These are phyloP conservation scores for Ganoderma meredithae DNA, from an alignment of 1,284 basidiomycete genomes.

Conservation along the genomic window DNA sequence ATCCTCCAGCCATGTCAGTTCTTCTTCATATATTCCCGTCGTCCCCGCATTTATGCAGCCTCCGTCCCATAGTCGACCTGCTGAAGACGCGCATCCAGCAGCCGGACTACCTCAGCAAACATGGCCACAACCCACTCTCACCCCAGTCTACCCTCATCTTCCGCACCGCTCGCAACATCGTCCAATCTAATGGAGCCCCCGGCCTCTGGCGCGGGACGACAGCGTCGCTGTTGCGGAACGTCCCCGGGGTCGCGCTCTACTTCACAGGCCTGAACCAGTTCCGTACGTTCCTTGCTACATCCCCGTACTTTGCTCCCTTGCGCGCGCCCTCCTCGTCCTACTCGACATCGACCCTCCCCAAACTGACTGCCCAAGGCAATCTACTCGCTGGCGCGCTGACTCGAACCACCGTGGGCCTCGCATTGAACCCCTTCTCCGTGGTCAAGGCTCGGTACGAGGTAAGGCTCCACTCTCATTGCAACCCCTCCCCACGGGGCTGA, in stretches of 20 bases:
- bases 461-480: slow-evolving; percentile 36
- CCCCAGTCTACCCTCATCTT: slow-evolving; percentile 46
- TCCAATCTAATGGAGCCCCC: slow-evolving; percentile 64
- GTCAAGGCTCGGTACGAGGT: slow-evolving; percentile 97
- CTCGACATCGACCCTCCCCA: slow-evolving; percentile 71
- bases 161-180: slow-evolving; percentile 62
- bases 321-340: slow-evolving; percentile 38
- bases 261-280: slow-evolving; percentile 88
- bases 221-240: slow-evolving; percentile 85
- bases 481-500: background rate
- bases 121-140: slow-evolving; percentile 43
- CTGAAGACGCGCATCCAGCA: slow-evolving; percentile 91
- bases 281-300: slow-evolving; percentile 73
- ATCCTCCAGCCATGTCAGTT: slow-evolving; percentile 79
- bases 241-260: slow-evolving; percentile 93
- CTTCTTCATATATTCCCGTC: background rate
- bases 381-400: slow-evolving; percentile 89
- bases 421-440: slow-evolving; percentile 93
- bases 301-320: slow-evolving; percentile 63
- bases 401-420: slow-evolving; percentile 85
- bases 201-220: slow-evolving; percentile 90
- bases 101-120: slow-evolving; percentile 54
- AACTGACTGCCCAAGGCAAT: slow-evolving; percentile 84
- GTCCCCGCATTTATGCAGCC: background rate
- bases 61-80: slow-evolving; percentile 71